Conservation (phyloP, 176 grass and related monocot genomes). For the Carex littledalei region DNA sequence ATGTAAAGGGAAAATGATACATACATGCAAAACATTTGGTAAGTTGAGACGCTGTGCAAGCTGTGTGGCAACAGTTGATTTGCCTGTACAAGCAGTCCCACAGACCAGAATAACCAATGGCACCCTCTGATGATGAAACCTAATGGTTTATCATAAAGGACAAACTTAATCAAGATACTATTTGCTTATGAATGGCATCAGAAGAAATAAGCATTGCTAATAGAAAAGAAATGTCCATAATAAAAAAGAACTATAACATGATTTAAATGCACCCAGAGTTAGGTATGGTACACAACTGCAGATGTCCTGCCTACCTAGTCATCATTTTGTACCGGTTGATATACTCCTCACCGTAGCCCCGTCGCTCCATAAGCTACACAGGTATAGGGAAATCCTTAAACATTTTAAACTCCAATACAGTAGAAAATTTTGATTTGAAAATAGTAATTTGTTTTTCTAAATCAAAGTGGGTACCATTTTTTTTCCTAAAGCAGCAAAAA, state of each 20-base stretch:
- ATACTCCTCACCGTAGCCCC: constrained; percentile 74
- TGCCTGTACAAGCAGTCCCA: constrained; percentile 92
- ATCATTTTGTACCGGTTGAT: constrained; percentile 99
- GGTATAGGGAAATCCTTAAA: background rate
- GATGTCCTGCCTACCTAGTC: constrained; percentile 47
- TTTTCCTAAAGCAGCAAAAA: background rate
- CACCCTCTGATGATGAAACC: constrained; percentile 97
- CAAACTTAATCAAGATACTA: background rate
- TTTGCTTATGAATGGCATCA: background rate
- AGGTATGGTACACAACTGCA: background rate
- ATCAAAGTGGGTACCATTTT: background rate
- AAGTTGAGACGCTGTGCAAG: constrained; percentile 94
- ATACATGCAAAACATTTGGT: constrained; percentile 96
- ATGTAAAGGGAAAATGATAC: constrained; percentile 13
- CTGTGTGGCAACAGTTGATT: constrained; percentile 97
- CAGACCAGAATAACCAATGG: constrained; percentile 94
- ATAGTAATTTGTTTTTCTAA: background rate
- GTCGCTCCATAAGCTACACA: constrained; percentile 82
- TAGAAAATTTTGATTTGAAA: background rate
- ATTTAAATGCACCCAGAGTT: background rate
- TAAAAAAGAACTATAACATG: background rate
- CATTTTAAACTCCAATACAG: constrained; percentile 1
- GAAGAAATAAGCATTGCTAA: background rate
- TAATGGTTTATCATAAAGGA: constrained; percentile 21
- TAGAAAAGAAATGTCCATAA: background rate